Evolutionary conservation across 768 basidiomycete genomes (phyloP), one percentile per base, ranked within the genome.

Genomic region (Cystofilobasidium macerans): DNA sequence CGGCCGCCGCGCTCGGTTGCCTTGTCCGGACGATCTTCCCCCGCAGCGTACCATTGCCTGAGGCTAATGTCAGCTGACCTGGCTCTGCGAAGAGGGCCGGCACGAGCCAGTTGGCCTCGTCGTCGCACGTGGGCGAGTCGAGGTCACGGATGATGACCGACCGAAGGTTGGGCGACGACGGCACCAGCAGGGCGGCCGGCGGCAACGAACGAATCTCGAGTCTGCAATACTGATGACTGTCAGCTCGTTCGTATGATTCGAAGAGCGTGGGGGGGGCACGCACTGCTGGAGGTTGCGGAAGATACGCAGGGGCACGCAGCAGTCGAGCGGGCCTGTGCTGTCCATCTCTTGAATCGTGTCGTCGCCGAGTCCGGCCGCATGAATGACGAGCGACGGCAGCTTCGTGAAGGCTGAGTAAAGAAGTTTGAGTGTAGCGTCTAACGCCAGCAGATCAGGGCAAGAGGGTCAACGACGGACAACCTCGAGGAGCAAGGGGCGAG

Each of bases 391-490:
- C 1, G 89, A 86, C 20, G 91, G 91, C 0, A 95, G 79, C 76
- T 88, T 90, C 51, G 89, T 95, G 78, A 94, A 89, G 73, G 85
- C 83, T 74, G 89, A 89, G 78, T 85, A 94, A 69, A 93, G 81
- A 75, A 85, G 89, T 74, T 84, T 90, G 75, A 94, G 84, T 71
- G 90, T 87, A 2, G 79, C 73, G 63, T 91, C 86, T 70, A 87
- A 76, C 84, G 83, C 69, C 89, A 81, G 6, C 87, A 89, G 32
- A 84, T 79, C 22, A 89, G 79, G 12, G 38, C 8, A 40, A 40
- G 38, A 40, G 26, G 62, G 62, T 57, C 51, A 64, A 53, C 38
- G n/a, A n/a, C n/a, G n/a, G n/a, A n/a, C n/a, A 58, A 35, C 38
- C 32, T 35, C 12, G 18, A 6, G 12, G 3, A 20, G 16, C 57